A percentile compares a stretch with the other conserved stretches of the same genome.
Evolutionary conservation across 2,329 filamentous ascomycete genomes (phyloP).

Genomic region (Sporothrix curviconia): DNA sequence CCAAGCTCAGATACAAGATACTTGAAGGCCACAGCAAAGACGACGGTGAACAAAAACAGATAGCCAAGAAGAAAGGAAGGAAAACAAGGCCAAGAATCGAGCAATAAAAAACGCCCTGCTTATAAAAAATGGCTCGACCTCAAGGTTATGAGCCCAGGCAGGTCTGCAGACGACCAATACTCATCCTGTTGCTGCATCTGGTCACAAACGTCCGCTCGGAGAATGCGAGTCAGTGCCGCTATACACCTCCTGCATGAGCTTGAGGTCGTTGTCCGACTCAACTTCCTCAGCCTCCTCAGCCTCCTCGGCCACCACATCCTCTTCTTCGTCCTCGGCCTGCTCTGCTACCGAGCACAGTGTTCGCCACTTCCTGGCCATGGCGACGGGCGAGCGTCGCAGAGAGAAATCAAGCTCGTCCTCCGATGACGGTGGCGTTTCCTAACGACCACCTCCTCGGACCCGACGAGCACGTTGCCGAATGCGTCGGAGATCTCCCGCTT

Average conservation of each 20-base stretch:
- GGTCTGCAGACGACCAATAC: no score
- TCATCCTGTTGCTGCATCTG: neutral
- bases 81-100: neutral
- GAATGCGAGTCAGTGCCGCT: neutral
- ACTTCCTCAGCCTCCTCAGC: neutral
- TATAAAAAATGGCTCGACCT: slow-evolving; percentile 16
- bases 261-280: neutral
- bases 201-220: neutral
- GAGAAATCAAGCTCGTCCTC: neutral
- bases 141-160: no score
- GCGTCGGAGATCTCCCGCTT: slow-evolving; percentile 47
- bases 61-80: neutral
- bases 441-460: slow-evolving; percentile 12
- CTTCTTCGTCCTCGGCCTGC: neutral
- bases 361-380: neutral
- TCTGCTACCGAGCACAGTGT: no score
- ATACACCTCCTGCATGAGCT: neutral
- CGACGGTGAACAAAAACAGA: neutral
- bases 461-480: slow-evolving; percentile 52
- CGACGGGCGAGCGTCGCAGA: neutral
- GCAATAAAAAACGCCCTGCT: slow-evolving; percentile 8
- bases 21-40: no score
- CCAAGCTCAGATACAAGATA: no score
- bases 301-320: neutral
- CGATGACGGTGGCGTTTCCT: slow-evolving; percentile 1